These are phyloP conservation scores for Auriscalpium vulgare DNA, from an alignment of 768 basidiomycete species.

Conservation along the genomic window DNA sequence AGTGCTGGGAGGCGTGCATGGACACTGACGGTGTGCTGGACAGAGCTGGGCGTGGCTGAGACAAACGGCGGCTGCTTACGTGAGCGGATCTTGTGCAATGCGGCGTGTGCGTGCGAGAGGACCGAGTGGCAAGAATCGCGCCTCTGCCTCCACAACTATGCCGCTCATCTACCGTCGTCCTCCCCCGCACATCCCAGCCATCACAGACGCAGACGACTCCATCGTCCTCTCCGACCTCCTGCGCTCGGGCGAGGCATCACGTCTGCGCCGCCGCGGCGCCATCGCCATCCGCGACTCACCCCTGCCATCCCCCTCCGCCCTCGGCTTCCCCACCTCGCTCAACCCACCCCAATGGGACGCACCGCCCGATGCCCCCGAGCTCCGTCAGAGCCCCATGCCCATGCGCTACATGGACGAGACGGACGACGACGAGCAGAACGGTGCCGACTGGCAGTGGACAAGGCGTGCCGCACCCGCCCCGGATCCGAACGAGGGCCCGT, in stretches of 20 bases:
- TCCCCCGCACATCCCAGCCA: neutral
- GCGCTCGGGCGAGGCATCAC: slow-evolving; percentile 66
- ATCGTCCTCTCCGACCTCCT: slow-evolving; percentile 69
- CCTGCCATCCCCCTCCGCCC: slow-evolving; percentile 1
- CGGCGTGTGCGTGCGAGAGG: no score
- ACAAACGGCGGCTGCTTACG: no score
- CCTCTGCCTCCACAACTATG: neutral
- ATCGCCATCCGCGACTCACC: slow-evolving; percentile 22
- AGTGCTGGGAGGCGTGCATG: no score
- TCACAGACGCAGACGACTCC: slow-evolving; percentile 52
- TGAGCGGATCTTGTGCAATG: no score
- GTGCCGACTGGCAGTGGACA: slow-evolving; percentile 3
- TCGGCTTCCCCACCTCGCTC: neutral
- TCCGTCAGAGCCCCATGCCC: neutral
- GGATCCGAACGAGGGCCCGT: neutral
- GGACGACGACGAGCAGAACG: slow-evolving; percentile 6
- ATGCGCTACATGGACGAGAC: slow-evolving; percentile 6
- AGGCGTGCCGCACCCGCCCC: slow-evolving; percentile 8
- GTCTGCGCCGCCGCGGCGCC: slow-evolving; percentile 66
- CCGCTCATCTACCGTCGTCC: slow-evolving; percentile 13
- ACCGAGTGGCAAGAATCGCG: no score
- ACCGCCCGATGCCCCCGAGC: neutral
- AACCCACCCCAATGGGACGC: neutral
- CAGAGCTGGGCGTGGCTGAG: no score
- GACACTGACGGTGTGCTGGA: no score